Base-by-base conservation (phyloP, 306 rosid genomes). In the Vigna reflexopilosa region DNA sequence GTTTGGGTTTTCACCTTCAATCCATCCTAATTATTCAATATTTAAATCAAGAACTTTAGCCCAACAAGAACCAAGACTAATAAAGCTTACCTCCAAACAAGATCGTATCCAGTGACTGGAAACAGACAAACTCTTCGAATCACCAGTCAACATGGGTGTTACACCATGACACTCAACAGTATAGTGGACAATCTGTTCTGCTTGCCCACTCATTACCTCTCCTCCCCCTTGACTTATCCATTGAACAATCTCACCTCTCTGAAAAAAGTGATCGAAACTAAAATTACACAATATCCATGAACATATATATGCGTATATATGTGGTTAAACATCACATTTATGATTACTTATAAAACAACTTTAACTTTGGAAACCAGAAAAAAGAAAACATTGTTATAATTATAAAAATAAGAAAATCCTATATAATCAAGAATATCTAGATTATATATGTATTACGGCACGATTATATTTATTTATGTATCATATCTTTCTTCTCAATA, bases 71-170 rank as follows among this genome's bases (percentile, higher is more conserved):
- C 44, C 80, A 30, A 30, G 24, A 51, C 45, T 48, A 58, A 48
- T 65, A 62, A 81, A 58, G 52, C 82, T 79, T 83, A 95, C 98
- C 93, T 92, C 93, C 78, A 95, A 87, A 85, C 97, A 92, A 44
- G 92, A 91, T 62, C 97, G 91, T 80, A 95, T 84, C 98, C 98
- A 91, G 50, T 95, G 98, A 81, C 96, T 92, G 73, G 98, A 95
- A 79, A 95, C 79, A 42, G 72, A 77, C 1, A 77, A 77, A 76
- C 81, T 83, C 71, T 47, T 89, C 26, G 75, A 62, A 76, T 71
- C 77, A 40, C 67, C 83, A 7, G 59, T 52, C 74, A 77, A 71
- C 58, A 49, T 85, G 47, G 88, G 84, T 67, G 71, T 79, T 67
- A 61, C 85, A 64, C 98, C 98, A 81, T 95, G 98, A 81, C 96